Percentiles rank a stretch among this genome's conserved stretches.
These are phyloP conservation scores for Apiospora saccharicola DNA, from an alignment of 2,329 filamentous ascomycete genomes.

Conservation along the genomic window DNA sequence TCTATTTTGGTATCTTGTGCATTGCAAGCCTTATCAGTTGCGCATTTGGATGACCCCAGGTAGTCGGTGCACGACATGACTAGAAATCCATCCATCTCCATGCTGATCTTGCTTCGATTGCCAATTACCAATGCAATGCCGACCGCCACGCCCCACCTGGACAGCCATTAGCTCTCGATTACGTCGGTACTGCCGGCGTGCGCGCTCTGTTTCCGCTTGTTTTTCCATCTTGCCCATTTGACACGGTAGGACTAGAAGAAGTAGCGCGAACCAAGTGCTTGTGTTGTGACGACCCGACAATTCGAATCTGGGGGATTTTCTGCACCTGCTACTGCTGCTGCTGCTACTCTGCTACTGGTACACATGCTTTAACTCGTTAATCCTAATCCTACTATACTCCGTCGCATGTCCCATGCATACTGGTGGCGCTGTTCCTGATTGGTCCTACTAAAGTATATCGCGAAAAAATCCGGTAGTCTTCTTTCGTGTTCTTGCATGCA, in stretches of 20 bases:
- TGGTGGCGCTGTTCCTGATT: neutral
- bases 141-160: neutral
- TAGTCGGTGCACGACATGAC: slow-evolving; percentile 3
- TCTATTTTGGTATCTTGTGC: neutral
- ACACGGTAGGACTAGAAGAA: neutral
- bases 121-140: neutral
- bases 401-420: neutral
- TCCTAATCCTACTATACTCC: slow-evolving; percentile 1
- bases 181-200: neutral
- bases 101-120: neutral
- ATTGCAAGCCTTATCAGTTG: neutral
- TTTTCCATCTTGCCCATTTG: neutral
- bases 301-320: neutral
- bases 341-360: neutral
- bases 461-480: neutral
- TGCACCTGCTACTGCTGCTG: neutral
- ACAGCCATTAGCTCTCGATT: neutral
- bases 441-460: neutral
- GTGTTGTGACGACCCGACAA: neutral
- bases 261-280: neutral
- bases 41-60: neutral
- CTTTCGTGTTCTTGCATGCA: neutral
- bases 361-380: too few species aligned
- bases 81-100: neutral
- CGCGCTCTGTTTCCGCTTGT: neutral